Evolutionary conservation across 345 rosid genomes (phyloP), one percentile per base, ranked within the genome.

Genomic region (Psidium guajava): DNA sequence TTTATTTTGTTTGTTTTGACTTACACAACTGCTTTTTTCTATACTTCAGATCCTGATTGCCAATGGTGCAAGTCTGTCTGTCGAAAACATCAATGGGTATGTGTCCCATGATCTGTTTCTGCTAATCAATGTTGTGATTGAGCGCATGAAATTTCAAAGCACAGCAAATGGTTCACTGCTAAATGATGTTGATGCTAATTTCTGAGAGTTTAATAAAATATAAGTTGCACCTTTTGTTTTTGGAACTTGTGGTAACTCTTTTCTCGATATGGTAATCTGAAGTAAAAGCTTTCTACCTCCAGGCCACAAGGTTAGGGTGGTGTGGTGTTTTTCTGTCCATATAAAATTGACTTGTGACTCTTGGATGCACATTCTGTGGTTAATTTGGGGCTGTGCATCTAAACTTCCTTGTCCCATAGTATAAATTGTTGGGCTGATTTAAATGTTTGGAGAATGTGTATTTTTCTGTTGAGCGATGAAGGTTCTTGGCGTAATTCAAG

Each of bases 31-130:
- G 9, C 18, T 21, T 75, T 59, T 85, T 53, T 53, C 85, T 83
- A 11, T 89, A 86, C 51, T 90, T 86, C 91, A 97, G 99, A 88
- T 94, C 86, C 88, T 97, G 95, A 95, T 97, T 83, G 92, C 92
- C 59, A 92, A 88, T 83, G 98, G 98, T 87, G 98, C 99, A n/a
- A 86, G 87, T 88, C 89, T 97, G 84, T 86, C 93, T 69, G 92
- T 95, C 49, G 87, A 91, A 88, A 97, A 94, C 90, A 91, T 94
- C 77, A 94, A 97, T 83, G 95, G 99, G 99, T 96, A 92, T 85
- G 86, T 32, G 55, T 52, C 44, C 13, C n/a, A 56, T 32, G 40
- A n/a, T 50, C 54, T 5, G 11, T 53, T 81, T 16, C 80, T 69
- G 44, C 75, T 69, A 69, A 69, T 69, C 44, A 28, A 28, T 64